Conservation (phyloP, 1,284 basidiomycete species). For the Marasmius sp. region DNA sequence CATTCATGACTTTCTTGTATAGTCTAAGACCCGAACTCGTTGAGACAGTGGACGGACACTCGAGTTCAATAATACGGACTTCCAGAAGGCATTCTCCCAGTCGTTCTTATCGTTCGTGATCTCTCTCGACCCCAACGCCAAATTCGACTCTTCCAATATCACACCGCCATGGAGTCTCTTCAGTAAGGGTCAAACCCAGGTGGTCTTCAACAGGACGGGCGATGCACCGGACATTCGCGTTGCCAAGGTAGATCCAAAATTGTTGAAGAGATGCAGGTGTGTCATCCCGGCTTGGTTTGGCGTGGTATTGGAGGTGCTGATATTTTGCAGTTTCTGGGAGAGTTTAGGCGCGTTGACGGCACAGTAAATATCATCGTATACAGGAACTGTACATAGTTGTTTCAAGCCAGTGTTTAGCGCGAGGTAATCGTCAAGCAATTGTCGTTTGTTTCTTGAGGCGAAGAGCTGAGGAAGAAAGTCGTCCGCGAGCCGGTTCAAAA, state of each 20-base stretch:
- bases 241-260: not conserved
- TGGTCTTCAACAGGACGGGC: constrained; percentile 3
- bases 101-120: constrained; percentile 18
- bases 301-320: not conserved
- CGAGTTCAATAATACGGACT: constrained; percentile 13
- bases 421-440: too few relatives aligned
- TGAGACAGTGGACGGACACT: not conserved
- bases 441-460: too few relatives aligned
- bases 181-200: not conserved
- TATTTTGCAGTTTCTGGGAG: not conserved
- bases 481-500: not conserved
- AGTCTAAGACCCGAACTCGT: too few relatives aligned
- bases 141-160: not conserved
- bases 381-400: not conserved
- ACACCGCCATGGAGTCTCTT: not conserved
- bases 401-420: too few relatives aligned
- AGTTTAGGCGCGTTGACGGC: not conserved
- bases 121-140: constrained; percentile 17
- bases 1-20: not conserved
- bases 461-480: not conserved
- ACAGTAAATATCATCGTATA: not conserved
- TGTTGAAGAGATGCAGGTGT: not conserved
- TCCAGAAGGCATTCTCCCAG: constrained; percentile 17
- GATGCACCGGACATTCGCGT: not conserved
- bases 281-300: not conserved